phyloP scores from a whole-genome alignment of 257 asterid species.

The Solanum chilense region DNA sequence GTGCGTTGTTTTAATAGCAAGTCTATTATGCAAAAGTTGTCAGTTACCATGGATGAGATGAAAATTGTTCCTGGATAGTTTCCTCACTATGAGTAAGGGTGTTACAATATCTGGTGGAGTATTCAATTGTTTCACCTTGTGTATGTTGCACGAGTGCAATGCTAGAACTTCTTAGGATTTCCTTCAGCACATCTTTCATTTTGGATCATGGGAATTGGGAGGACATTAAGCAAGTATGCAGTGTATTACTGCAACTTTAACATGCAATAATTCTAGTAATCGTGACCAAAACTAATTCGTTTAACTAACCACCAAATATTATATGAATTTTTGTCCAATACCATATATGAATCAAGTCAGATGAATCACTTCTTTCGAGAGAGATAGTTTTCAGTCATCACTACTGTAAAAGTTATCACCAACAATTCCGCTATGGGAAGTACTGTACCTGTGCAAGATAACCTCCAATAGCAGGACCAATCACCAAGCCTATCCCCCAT shows the following conservation, averaged over 20 bases:
- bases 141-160: not conserved
- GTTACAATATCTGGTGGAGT: not conserved
- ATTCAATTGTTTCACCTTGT: not conserved
- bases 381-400: not conserved
- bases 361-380: not conserved
- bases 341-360: not conserved
- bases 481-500: constrained; percentile 76
- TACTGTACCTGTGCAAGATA: constrained; percentile 36
- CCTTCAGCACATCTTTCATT: not conserved
- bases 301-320: not conserved
- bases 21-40: not conserved
- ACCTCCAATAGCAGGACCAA: constrained; percentile 92
- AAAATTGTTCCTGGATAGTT: not conserved
- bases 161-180: not conserved
- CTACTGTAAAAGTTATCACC: not conserved
- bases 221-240: not conserved
- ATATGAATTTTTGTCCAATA: not conserved
- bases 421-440: not conserved
- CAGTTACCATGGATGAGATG: not conserved
- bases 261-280: not conserved
- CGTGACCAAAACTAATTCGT: not conserved
- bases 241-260: not conserved
- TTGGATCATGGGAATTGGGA: not conserved
- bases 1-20: not conserved
- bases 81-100: not conserved